These are phyloP conservation scores for Pascua sp. DNA, from an alignment of 1,284 basidiomycete species.

Conservation along the genomic window DNA sequence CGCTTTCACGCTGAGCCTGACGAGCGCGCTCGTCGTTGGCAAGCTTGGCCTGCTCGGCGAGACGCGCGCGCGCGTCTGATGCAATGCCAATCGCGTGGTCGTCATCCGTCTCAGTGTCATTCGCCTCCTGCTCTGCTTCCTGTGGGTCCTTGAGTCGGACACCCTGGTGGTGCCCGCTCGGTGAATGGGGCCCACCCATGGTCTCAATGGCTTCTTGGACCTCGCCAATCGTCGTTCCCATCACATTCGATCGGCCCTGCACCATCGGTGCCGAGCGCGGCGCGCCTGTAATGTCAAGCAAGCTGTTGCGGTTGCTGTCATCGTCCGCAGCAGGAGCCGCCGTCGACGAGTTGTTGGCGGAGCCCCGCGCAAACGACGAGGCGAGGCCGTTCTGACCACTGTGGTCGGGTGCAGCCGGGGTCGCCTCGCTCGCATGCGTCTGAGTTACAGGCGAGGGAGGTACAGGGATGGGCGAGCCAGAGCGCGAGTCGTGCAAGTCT, in stretches of 20 bases:
- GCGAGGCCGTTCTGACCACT: conserved; percentile 2
- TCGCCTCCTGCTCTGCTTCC: conserved; percentile 53
- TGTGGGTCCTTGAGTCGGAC: conserved; percentile 18
- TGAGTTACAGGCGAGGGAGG: conserved; percentile 1
- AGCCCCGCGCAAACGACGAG: conserved; percentile 2
- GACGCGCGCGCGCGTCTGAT: conserved; percentile 61
- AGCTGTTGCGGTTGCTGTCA: conserved; percentile 11
- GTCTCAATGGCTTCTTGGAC: conserved; percentile 81
- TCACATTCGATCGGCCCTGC: conserved; percentile 51
- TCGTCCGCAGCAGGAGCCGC: background rate
- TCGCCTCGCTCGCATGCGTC: background rate
- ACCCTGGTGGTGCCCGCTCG: conserved; percentile 5
- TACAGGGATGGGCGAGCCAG: conserved; percentile 3
- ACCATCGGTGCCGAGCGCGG: conserved; percentile 2
- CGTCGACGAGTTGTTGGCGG: too few species aligned
- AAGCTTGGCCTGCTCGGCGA: conserved; percentile 66
- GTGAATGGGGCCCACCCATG: conserved; percentile 50
- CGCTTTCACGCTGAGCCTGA: conserved; percentile 40
- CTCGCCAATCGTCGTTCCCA: conserved; percentile 80
- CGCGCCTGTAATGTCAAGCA: conserved; percentile 15
- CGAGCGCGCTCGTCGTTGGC: conserved; percentile 57
- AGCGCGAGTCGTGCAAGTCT: background rate
- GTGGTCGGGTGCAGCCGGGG: conserved; percentile 3
- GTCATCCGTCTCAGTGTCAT: conserved; percentile 50
- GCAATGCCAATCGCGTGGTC: conserved; percentile 55